These are phyloP conservation scores for Rhodosorus marinus DNA, from an alignment of 23 red algal genomes.

Conservation along the genomic window DNA sequence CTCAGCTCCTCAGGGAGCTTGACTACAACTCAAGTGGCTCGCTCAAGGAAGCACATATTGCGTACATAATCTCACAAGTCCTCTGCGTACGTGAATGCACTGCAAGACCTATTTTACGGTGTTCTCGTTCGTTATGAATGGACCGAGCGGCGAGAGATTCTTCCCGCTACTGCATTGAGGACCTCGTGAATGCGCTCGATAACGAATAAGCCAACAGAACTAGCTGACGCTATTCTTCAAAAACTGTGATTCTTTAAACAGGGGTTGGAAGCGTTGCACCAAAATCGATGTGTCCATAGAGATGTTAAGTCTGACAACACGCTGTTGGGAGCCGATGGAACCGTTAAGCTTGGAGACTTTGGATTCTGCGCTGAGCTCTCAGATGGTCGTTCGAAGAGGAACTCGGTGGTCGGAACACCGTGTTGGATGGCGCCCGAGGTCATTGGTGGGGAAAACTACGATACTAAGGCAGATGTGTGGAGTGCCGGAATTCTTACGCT, in stretches of 20 bases:
- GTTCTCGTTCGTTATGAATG: neutral
- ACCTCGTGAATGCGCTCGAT: conserved; percentile 26
- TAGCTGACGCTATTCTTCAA: conserved; percentile 56
- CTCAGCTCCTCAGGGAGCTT: conserved; percentile 35
- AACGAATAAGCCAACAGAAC: too few relatives aligned
- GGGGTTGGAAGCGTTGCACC: conserved; percentile 40
- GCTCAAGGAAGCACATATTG: neutral
- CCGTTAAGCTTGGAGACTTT: conserved; percentile 73
- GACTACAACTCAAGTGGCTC: neutral
- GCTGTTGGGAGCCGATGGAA: conserved; percentile 45
- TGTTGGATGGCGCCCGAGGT: conserved; percentile 97
- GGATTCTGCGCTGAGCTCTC: conserved; percentile 54
- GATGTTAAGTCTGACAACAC: conserved; percentile 76
- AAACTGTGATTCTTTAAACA: conserved; percentile 36
- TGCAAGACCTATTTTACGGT: neutral
- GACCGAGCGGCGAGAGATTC: neutral
- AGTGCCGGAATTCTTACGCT: conserved; percentile 55
- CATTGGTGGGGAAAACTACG: conserved; percentile 73
- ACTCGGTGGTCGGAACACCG: conserved; percentile 68
- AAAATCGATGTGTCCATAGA: conserved; percentile 36
- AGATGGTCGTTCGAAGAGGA: conserved; percentile 21
- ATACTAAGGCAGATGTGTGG: conserved; percentile 78
- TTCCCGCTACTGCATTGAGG: neutral
- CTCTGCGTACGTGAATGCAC: neutral
- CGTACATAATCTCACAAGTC: neutral